Conservation (phyloP, 163 green algal species). For the Scenedesmus sp. region DNA sequence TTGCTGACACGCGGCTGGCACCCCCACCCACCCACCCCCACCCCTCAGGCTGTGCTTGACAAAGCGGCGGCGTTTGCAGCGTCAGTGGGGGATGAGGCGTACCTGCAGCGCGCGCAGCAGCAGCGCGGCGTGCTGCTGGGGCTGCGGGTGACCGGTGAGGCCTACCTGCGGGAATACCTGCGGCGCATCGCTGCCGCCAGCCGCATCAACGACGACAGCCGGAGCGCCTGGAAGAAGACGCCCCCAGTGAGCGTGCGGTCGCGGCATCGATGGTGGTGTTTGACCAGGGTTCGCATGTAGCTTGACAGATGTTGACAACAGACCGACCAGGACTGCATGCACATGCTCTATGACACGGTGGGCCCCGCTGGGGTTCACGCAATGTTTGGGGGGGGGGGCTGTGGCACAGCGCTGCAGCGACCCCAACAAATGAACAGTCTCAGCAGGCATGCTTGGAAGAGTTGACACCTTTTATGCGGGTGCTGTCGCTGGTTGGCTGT, state of each 20-base stretch:
- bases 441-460: too few species aligned
- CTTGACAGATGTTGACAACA: not conserved
- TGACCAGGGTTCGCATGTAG: not conserved
- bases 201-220: not conserved
- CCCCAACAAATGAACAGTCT: too few species aligned
- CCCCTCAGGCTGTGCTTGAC: not conserved
- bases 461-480: too few species aligned
- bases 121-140: not conserved
- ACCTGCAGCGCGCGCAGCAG: not conserved
- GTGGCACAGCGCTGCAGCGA: too few species aligned
- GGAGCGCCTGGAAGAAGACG: not conserved
- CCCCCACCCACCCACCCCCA: not conserved
- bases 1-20: not conserved
- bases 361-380: too few species aligned
- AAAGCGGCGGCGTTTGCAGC: not conserved
- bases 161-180: constrained; percentile 24
- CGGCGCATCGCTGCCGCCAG: constrained; percentile 16
- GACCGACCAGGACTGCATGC: too few species aligned
- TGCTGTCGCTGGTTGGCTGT: too few species aligned
- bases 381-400: too few species aligned
- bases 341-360: too few species aligned
- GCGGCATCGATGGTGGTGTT: not conserved
- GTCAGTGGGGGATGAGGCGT: not conserved
- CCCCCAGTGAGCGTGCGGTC: not conserved
- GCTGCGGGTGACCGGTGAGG: not conserved